Evolutionary conservation across 108 stramenopile species (phyloP), one percentile per base, ranked within the genome.

Genomic region (Chaetoceros tenuissimus): DNA sequence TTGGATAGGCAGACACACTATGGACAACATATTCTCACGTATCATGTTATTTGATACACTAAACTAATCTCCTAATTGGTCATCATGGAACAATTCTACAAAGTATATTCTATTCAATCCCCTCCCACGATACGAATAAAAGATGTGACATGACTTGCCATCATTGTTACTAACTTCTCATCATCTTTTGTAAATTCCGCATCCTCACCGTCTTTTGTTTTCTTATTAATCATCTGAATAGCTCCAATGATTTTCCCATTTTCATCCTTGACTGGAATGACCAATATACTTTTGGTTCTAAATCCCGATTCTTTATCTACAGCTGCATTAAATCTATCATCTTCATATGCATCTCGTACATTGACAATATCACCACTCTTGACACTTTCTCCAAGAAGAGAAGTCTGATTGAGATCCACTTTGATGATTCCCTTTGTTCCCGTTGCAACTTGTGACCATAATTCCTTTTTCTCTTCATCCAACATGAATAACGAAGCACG

Each of bases 281-380:
- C 80, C 27, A 90, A 30, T 8, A 84, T 49, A 50, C 64, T 64
- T 55, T 53, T 66, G 16, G 88, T 90, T 17, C 52, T 48, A 53
- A 81, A 89, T 18, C 82, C 82, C 22, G 84, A 80, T 57, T 59
- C 48, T 21, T 56, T 57, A 55, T 86, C 88, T 25, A 84, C 63
- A 5, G 60, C 60, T 49, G 31, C 61, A 51, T 85, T 70, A 67
- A 89, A 89, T 10, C 73, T 53, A 21, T 47, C 25, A 54, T 80
- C 79, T 43, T 78, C 51, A 53, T 84, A 80, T 0, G 78, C 82
- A 53, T 84, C 68, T 16, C 57, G 46, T 43, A 80, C 73, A 61
- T 80, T 78, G 20, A 80, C 54, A 1, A 80, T 26, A 20, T 68
- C 24, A 27, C 57, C 59, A 40, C 31, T 69, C 8, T 40, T 22